Evolutionary conservation across 371 early-diverging fungal species (phyloP), one percentile per base, ranked within the genome.

Genomic region (Rhizopus microsporus): DNA sequence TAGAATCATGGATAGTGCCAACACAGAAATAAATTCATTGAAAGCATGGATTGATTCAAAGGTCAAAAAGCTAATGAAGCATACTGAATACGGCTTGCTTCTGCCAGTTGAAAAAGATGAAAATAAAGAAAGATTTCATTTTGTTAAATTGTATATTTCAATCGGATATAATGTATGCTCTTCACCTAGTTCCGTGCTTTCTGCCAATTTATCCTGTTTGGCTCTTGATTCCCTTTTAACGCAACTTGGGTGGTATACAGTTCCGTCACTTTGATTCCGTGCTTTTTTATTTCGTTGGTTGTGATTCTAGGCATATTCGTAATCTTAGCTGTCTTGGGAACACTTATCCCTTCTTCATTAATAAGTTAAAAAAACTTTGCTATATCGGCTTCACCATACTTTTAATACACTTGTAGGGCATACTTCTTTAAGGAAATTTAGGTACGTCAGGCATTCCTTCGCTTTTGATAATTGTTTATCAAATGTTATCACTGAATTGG

Each of bases 341-440:
- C 38, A 38, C 39, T 51, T 37, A 16, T 5, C 15, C 29, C 51
- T 51, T 51, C 37, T 38, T 51, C 37, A 17, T 38, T 51, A 37
- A 51, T 51, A 38, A 38, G 51, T 51, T n/a, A 23, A 51, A 51
- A 51, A 51, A 51, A 51, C 16, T 38, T 51, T 17, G 35, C 51
- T 17, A 51, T 51, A 37, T 38, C 37, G 15, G 51, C 35, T 38
- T 51, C 51, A 29, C 51, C 51, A 51, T 51, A 51, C 37, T 51
- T 51, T 15, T 37, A 17, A 29, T 51, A 51, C 8, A 51, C 17
- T 37, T 51, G 39, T 23, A 37, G 13, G 34, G 51, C 8, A 51
- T 37, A 51, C 15, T 51, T 51, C 15, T 42, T 38, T 51, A 17
- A 17, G 23, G 29, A 38, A 51, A 6, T 51, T 10, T 38, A 17